Evolutionary conservation across 1,139 yeast genomes (phyloP).

Genomic region (Yamadazyma jaroonii): DNA sequence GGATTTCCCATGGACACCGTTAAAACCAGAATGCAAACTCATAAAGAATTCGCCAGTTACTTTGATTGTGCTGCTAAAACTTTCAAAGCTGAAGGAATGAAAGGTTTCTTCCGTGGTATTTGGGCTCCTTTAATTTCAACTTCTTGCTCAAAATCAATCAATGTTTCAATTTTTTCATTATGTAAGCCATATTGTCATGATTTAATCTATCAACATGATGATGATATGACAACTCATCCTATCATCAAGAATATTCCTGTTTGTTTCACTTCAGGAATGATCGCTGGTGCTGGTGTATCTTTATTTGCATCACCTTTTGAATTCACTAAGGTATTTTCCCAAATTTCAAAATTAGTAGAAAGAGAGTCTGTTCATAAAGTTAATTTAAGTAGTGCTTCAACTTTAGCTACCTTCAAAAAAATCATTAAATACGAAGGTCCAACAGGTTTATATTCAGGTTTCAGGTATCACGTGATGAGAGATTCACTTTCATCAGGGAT

Average conservation of each 20-base stretch:
- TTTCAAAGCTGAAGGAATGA: conserved; percentile 56
- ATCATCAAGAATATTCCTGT: conserved; percentile 60
- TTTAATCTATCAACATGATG: conserved; percentile 18
- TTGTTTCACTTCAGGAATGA: conserved; percentile 60
- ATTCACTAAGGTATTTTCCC: conserved; percentile 78
- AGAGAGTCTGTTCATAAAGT: conserved; percentile 5
- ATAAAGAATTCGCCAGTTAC: conserved; percentile 53
- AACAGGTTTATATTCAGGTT: conserved; percentile 70
- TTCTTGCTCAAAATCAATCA: conserved; percentile 62
- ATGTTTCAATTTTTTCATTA: conserved; percentile 63
- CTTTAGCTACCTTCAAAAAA: conserved; percentile 43
- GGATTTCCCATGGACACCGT: conserved; percentile 86
- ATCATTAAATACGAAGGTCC: conserved; percentile 59
- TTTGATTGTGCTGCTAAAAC: conserved; percentile 61
- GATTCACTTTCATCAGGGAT: conserved; percentile 73
- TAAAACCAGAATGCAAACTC: conserved; percentile 83
- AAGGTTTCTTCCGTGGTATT: conserved; percentile 76
- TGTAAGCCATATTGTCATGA: conserved; percentile 50
- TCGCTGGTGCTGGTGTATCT: conserved; percentile 67
- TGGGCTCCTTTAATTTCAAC: conserved; percentile 69
- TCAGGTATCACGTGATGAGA: conserved; percentile 59
- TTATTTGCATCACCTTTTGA: conserved; percentile 83
- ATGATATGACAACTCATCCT: conserved; percentile 24
- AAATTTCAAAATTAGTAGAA: conserved; percentile 54
- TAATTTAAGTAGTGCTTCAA: conserved; percentile 19